phyloP scores from a whole-genome alignment of 2,329 filamentous ascomycete species.

The Didymosphaeria variabile region DNA sequence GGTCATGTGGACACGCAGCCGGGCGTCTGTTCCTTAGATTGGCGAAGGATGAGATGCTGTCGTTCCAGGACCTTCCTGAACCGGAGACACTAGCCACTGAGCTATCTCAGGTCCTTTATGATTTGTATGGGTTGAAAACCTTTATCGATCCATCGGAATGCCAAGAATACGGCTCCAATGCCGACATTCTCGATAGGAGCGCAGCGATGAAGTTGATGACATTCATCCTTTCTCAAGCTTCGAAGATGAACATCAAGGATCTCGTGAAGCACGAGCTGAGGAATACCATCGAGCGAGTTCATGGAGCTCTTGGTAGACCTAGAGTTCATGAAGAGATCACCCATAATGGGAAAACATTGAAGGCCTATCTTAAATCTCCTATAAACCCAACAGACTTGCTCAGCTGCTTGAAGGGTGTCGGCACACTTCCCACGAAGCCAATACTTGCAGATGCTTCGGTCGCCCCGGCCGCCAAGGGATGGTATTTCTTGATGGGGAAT shows the following conservation, averaged over 20 bases:
- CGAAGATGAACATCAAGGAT: slow-evolving; percentile 88
- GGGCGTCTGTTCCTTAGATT: slow-evolving; percentile 90
- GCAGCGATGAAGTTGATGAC: slow-evolving; percentile 85
- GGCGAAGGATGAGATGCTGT: slow-evolving; percentile 84
- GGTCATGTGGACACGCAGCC: slow-evolving; percentile 83
- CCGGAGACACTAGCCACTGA: slow-evolving; percentile 75
- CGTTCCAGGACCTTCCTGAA: slow-evolving; percentile 77
- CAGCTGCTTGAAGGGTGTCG: slow-evolving; percentile 79
- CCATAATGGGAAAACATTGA: slow-evolving; percentile 87
- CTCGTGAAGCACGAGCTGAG: slow-evolving; percentile 91
- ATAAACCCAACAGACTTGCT: slow-evolving; percentile 84
- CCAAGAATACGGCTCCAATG: slow-evolving; percentile 77
- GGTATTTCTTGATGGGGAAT: slow-evolving; percentile 92
- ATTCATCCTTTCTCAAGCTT: slow-evolving; percentile 81
- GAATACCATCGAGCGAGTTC: slow-evolving; percentile 89
- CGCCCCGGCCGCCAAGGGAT: slow-evolving; percentile 78
- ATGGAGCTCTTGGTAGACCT: slow-evolving; percentile 79
- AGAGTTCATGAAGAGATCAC: slow-evolving; percentile 82
- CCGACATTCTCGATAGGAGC: slow-evolving; percentile 77
- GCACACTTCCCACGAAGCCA: slow-evolving; percentile 54
- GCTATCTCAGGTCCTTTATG: slow-evolving; percentile 70
- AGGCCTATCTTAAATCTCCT: slow-evolving; percentile 80
- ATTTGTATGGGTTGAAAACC: slow-evolving; percentile 49
- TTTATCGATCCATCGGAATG: slow-evolving; percentile 47
- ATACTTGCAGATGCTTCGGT: slow-evolving; percentile 71